Conservation (phyloP, 805 yeast species). For the Wickerhamomyces pijperi region DNA sequence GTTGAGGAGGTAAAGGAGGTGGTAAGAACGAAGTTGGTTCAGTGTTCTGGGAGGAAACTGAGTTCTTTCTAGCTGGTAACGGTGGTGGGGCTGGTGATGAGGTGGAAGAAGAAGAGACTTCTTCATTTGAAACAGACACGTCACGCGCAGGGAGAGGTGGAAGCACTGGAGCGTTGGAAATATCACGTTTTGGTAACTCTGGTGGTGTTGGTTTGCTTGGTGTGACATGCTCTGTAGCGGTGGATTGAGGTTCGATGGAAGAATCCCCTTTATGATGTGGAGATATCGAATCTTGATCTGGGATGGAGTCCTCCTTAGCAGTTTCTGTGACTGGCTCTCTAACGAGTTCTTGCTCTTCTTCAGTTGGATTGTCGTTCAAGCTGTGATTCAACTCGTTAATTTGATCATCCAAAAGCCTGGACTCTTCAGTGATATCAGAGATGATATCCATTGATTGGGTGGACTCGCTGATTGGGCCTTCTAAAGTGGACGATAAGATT, state of each 20-base stretch:
- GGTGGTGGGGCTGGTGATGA: not conserved
- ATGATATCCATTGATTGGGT: slow-evolving; percentile 6
- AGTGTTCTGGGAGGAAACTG: no score
- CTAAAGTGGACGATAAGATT: not conserved
- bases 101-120: no score
- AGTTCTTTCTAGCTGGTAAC: slow-evolving; percentile 3
- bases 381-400: slow-evolving; percentile 7
- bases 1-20: slow-evolving; percentile 18
- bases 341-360: not conserved
- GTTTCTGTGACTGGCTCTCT: slow-evolving; percentile 1
- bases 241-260: slow-evolving; percentile 1
- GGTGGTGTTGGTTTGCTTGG: slow-evolving; percentile 15
- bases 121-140: no score
- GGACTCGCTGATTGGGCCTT: slow-evolving; percentile 10
- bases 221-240: slow-evolving; percentile 1
- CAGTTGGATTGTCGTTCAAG: slow-evolving; percentile 10
- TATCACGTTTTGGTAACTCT: slow-evolving; percentile 25
- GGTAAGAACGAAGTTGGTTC: slow-evolving; percentile 19
- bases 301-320: no score
- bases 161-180: slow-evolving; percentile 3
- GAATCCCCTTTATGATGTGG: not conserved
- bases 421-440: slow-evolving; percentile 8
- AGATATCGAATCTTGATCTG: not conserved
- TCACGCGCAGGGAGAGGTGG: slow-evolving; percentile 15
- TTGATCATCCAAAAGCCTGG: slow-evolving; percentile 10